Conservation (phyloP, 2,329 filamentous ascomycete genomes). For the Colletotrichum abscissum region DNA sequence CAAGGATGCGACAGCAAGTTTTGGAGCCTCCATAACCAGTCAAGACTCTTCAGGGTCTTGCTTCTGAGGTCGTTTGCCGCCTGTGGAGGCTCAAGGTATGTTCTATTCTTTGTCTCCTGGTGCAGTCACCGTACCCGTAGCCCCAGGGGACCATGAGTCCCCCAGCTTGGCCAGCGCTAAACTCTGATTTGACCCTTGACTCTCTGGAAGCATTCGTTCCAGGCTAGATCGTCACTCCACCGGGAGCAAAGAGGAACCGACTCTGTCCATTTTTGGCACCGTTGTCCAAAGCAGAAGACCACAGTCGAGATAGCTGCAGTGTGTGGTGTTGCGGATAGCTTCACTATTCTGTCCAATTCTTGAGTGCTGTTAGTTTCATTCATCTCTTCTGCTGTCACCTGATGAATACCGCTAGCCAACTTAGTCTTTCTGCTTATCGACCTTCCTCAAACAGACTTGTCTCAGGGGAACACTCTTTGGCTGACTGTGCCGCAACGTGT, state of each 20-base stretch:
- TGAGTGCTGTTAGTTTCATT: not conserved
- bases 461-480: slow-evolving; percentile 6
- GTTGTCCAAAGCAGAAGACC: not conserved
- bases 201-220: not conserved
- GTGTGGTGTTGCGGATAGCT: not conserved
- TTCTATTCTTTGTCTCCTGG: not conserved
- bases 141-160: not conserved
- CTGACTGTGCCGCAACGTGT: not conserved
- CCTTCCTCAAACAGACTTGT: slow-evolving; percentile 26
- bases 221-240: not conserved
- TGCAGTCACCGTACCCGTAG: no score
- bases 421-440: slow-evolving; percentile 6
- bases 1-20: slow-evolving; percentile 24
- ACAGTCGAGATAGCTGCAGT: not conserved
- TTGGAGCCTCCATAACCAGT: slow-evolving; percentile 19
- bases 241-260: not conserved
- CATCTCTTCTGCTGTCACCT: not conserved
- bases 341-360: not conserved
- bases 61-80: slow-evolving; percentile 18
- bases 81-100: not conserved
- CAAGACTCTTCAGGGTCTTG: slow-evolving; percentile 28
- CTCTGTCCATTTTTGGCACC: slow-evolving; percentile 2
- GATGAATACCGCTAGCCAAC: not conserved
- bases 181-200: not conserved
- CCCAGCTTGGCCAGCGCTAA: not conserved